A percentile compares a stretch with the other conserved stretches of the same genome.
phyloP scores from a whole-genome alignment of 805 yeast species.

The Monosporozyma unispora region DNA sequence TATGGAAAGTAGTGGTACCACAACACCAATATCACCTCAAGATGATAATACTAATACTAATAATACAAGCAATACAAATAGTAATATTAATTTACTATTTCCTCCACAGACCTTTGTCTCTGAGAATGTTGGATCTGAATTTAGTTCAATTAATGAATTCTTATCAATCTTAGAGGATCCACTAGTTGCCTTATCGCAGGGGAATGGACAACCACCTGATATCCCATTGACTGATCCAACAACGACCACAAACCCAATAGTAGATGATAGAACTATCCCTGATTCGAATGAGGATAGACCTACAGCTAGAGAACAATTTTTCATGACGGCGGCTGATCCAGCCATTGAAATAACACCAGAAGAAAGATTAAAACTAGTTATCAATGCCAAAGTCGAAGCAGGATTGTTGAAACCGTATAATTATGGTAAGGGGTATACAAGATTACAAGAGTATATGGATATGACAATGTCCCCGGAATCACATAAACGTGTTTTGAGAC shows the following conservation, averaged over 20 bases:
- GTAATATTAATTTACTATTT: not conserved
- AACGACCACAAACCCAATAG: constrained; percentile 10
- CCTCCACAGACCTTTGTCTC: constrained; percentile 60
- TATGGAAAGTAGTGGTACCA: not conserved
- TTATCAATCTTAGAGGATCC: constrained; percentile 86
- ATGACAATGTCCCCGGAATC: constrained; percentile 81
- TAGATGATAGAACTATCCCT: not conserved
- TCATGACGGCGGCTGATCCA: constrained; percentile 94
- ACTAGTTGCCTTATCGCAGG: constrained; percentile 22
- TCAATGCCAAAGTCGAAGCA: constrained; percentile 88
- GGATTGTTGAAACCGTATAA: constrained; percentile 88
- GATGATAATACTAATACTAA: not conserved
- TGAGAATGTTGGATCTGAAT: constrained; percentile 89
- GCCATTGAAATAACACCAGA: constrained; percentile 91
- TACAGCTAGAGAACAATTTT: constrained; percentile 85
- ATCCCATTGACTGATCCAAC: not conserved
- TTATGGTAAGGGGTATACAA: constrained; percentile 87
- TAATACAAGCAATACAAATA: not conserved
- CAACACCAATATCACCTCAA: not conserved
- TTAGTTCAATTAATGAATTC: constrained; percentile 81
- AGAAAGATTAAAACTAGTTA: constrained; percentile 84
- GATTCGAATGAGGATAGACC: constrained; percentile 17
- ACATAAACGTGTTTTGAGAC: constrained; percentile 76
- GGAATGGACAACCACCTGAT: not conserved
- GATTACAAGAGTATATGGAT: constrained; percentile 87